phyloP scores from a whole-genome alignment of 2,329 filamentous ascomycete genomes.

The Paramyrothecium sp. region DNA sequence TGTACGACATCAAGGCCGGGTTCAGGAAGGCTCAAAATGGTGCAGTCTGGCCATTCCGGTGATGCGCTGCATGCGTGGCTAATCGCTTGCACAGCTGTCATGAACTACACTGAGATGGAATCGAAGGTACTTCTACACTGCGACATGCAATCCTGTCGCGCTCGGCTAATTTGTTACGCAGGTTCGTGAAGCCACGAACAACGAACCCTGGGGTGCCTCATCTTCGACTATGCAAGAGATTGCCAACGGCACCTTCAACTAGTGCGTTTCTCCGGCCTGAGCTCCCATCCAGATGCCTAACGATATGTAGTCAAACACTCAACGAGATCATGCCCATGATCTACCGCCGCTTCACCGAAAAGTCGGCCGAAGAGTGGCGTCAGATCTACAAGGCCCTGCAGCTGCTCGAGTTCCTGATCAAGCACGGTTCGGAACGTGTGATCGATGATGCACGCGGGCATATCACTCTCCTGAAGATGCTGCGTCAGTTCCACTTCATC shows the following conservation, averaged over 20 bases:
- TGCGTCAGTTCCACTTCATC: constrained; percentile 97
- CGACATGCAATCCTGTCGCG: constrained; percentile 9
- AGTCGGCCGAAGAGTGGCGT: constrained; percentile 96
- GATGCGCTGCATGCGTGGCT: constrained; percentile 19
- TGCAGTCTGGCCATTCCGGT: constrained; percentile 34
- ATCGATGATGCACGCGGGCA: constrained; percentile 96
- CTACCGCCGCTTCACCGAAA: constrained; percentile 98
- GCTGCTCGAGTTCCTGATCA: constrained; percentile 93
- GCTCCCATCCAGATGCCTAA: constrained; percentile 12
- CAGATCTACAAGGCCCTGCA: constrained; percentile 99
- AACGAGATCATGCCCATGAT: constrained; percentile 99
- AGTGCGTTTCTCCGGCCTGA: constrained; percentile 58
- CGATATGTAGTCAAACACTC: constrained; percentile 71
- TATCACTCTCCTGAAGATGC: constrained; percentile 94
- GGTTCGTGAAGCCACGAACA: constrained; percentile 98
- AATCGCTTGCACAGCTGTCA: constrained; percentile 66
- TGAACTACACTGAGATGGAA: constrained; percentile 98
- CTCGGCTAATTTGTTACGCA: constrained; percentile 31
- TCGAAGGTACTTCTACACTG: constrained; percentile 46
- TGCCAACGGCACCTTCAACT: constrained; percentile 95
- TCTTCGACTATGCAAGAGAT: constrained; percentile 95
- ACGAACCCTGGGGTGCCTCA: constrained; percentile 92
- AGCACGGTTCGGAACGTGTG: constrained; percentile 95
- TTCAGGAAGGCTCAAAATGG: constrained; percentile 97
- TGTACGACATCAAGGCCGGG: constrained; percentile 94